phyloP scores from a whole-genome alignment of 768 basidiomycete species.

The Panellus pusillus region DNA sequence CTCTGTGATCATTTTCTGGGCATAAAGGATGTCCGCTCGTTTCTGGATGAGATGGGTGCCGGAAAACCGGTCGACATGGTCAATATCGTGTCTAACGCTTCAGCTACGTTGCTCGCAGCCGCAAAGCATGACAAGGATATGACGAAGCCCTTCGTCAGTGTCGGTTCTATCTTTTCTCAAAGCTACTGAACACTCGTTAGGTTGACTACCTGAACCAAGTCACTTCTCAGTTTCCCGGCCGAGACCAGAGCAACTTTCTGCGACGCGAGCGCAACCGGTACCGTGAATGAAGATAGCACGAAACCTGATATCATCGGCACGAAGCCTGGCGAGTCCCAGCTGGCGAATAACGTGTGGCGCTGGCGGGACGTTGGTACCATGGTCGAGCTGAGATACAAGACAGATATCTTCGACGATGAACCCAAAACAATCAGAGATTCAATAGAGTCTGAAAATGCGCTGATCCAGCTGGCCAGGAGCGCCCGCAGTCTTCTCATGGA shows the following conservation, averaged over 20 bases:
- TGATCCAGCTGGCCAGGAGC: slow-evolving; percentile 1
- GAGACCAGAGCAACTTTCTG: neutral
- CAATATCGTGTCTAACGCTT: too few relatives aligned
- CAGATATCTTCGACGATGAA: slow-evolving; percentile 1
- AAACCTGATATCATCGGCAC: too few relatives aligned
- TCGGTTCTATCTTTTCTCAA: too few relatives aligned
- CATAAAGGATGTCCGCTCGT: too few relatives aligned
- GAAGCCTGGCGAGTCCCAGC: neutral
- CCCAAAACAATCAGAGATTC: neutral
- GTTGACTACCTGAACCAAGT: neutral
- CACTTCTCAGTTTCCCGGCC: neutral
- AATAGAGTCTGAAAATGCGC: neutral
- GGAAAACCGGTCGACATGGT: too few relatives aligned
- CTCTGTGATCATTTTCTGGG: too few relatives aligned
- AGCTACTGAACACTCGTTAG: neutral
- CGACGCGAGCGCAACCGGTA: neutral
- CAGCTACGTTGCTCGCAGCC: too few relatives aligned
- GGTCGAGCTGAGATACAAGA: neutral
- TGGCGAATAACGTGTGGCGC: neutral
- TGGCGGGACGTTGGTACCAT: neutral
- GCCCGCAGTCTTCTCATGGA: slow-evolving; percentile 3
- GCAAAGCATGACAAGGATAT: too few relatives aligned
- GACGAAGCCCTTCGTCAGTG: too few relatives aligned
- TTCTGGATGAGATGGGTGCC: too few relatives aligned
- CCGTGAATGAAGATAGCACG: neutral